Base-by-base conservation (phyloP, 306 rosid species). In the Leucaena leucocephala region DNA sequence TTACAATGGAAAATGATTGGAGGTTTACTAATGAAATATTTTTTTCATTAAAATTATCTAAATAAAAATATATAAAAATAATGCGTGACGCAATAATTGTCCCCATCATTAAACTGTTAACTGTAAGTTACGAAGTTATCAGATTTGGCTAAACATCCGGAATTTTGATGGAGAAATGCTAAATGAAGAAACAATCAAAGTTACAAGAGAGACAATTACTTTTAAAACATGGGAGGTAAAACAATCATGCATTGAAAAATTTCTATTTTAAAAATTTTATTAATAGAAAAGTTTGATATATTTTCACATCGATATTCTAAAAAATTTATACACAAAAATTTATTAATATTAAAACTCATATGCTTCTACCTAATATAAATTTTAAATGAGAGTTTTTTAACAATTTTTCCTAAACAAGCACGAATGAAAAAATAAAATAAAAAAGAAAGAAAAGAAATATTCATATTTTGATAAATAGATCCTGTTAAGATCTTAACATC, bases 401-500 rank as follows among this genome's bases (percentile, higher is more conserved):
- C 27, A 27, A 27, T 27, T 27, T 27, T 27, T 27, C 27, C 27
- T 27, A 27, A 1, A 10, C 6, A 48, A 48, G 14, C 54, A 2
- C 55, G 5, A 49, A 4, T 36, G 39, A 36, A 36, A 36, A 36
- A 36, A 36, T 27, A 27, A 36, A 36, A 36, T 36, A 4, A 36
- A 36, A 36, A 36, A 4, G 4, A 36, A 2, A 15, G 58, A 54
- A 54, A n/a, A 16, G 8, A 50, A 16, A 50, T 50, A 50, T 50
- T 50, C 78, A 59, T 74, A 64, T 33, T 78, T 17, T 7, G 57
- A 65, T 49, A 71, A 75, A 76, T 58, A 44, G 54, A 48, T 80
- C 43, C 69, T 61, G n/a, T 54, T n/a, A 13, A 62, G 40, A 33
- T 59, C 38, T 13, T 13, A 61, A 34, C 8, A 33, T 61, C 67